Evolutionary conservation across 192 early-diverging fungal genomes (phyloP).

Genomic region (Phlyctochytrium arcticum): DNA sequence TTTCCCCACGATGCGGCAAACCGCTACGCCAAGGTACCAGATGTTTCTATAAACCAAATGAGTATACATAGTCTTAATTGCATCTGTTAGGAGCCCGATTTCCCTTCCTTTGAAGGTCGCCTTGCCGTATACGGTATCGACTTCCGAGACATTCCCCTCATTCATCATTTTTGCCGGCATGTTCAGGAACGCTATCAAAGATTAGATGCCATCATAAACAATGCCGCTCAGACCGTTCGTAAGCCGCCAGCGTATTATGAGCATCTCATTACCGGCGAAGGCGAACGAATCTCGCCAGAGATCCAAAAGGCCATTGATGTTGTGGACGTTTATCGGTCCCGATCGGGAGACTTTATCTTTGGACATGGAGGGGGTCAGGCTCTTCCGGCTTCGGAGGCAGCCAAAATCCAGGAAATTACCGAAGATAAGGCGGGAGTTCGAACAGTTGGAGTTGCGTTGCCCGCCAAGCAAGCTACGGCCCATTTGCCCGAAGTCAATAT

Average conservation of each 20-base stretch:
- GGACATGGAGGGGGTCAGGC: conserved; percentile 15
- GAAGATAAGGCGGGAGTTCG: background rate
- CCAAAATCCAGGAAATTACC: background rate
- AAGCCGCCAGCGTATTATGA: conserved; percentile 54
- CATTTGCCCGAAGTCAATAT: conserved; percentile 22
- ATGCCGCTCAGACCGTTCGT: conserved; percentile 58
- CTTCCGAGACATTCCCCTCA: conserved; percentile 50
- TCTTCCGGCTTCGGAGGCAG: background rate
- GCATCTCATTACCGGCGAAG: conserved; percentile 47
- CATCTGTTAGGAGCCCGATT: conserved; percentile 38
- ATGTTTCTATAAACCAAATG: too few species aligned
- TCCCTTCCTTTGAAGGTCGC: conserved; percentile 27
- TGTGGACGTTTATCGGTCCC: conserved; percentile 35
- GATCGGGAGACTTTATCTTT: conserved; percentile 35
- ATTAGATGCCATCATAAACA: conserved; percentile 56
- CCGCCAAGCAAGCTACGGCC: conserved; percentile 15
- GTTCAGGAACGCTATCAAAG: conserved; percentile 36
- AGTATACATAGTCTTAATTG: too few species aligned
- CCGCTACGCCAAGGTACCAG: conserved; percentile 32
- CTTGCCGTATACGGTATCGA: conserved; percentile 50
- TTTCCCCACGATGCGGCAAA: conserved; percentile 52
- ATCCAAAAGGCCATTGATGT: conserved; percentile 31
- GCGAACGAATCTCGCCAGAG: conserved; percentile 6
- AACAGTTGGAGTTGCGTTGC: conserved; percentile 8
- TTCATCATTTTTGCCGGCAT: conserved; percentile 47